Evolutionary conservation across 441 rosid species (phyloP).

Genomic region (Populus hybrid): DNA sequence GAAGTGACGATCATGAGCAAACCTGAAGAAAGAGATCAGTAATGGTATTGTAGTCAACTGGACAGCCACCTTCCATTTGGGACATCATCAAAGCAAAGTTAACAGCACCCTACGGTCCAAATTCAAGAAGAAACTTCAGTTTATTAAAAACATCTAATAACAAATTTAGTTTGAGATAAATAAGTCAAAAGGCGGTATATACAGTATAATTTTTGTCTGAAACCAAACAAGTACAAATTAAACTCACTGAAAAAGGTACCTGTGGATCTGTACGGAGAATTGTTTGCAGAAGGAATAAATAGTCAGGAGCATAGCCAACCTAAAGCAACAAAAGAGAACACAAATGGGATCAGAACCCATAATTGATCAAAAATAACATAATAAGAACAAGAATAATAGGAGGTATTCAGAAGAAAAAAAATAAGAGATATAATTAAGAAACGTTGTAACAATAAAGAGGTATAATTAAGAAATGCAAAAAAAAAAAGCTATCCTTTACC

Average conservation of each 20-base stretch:
- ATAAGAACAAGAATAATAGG: background rate
- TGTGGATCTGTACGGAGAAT: conserved; percentile 98
- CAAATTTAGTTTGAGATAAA: background rate
- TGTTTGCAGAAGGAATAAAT: conserved; percentile 98
- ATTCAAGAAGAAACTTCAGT: background rate
- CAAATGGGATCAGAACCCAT: background rate
- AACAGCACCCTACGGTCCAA: conserved; percentile 83
- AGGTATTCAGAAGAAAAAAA: background rate
- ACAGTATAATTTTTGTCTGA: background rate
- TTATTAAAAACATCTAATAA: background rate
- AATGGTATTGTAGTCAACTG: conserved; percentile 95
- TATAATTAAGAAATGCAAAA: background rate
- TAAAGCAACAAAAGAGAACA: conserved; percentile 29
- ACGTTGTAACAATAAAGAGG: background rate
- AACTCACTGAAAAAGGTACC: conserved; percentile 45
- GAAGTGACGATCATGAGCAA: background rate
- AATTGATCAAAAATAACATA: background rate
- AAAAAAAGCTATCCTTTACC: conserved; percentile 41
- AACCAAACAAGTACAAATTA: background rate
- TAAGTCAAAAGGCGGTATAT: background rate
- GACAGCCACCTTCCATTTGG: conserved; percentile 99
- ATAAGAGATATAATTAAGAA: background rate
- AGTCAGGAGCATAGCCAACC: conserved; percentile 99
- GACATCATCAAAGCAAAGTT: conserved; percentile 99
- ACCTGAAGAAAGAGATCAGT: conserved; percentile 99